Percentiles rank a stretch among this genome's conserved stretches.
Conservation (phyloP, 768 basidiomycete species). For the Xerocomus brunneocitrinus region DNA sequence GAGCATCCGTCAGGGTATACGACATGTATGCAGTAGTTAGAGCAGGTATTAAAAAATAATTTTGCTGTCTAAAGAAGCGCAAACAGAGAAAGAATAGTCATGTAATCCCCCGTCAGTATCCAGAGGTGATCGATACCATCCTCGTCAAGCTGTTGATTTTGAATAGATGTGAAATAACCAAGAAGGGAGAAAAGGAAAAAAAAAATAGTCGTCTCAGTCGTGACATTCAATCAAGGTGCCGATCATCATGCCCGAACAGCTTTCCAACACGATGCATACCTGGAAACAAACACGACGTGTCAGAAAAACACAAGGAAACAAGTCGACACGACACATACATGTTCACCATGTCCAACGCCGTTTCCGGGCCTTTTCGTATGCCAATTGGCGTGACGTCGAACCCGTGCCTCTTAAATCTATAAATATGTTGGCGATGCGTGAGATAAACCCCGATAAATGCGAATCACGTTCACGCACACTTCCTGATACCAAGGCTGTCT, state of each 20-base stretch:
- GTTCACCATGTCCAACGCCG: conserved; percentile 63
- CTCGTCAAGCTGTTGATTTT: neutral
- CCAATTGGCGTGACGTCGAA: conserved; percentile 51
- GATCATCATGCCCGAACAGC: conserved; percentile 20
- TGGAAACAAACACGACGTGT: neutral
- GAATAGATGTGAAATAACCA: neutral
- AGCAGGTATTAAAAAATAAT: neutral
- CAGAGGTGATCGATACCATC: neutral
- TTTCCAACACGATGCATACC: conserved; percentile 33
- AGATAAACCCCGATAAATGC: neutral
- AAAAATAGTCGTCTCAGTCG: neutral
- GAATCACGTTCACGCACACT: conserved; percentile 29
- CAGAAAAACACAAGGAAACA: neutral
- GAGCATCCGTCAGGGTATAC: conserved; percentile 1
- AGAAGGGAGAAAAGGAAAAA: neutral
- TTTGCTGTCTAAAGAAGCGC: neutral
- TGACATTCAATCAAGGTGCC: neutral
- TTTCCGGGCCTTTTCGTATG: conserved; percentile 44
- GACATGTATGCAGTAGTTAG: neutral
- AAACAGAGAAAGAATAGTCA: neutral
- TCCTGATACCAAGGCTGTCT: conserved; percentile 63
- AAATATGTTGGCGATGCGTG: neutral
- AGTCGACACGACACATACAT: conserved; percentile 41
- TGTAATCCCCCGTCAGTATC: neutral
- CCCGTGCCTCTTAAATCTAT: conserved; percentile 47